Evolutionary conservation across 441 rosid species (phyloP).

Genomic region (Manihot esculenta): DNA sequence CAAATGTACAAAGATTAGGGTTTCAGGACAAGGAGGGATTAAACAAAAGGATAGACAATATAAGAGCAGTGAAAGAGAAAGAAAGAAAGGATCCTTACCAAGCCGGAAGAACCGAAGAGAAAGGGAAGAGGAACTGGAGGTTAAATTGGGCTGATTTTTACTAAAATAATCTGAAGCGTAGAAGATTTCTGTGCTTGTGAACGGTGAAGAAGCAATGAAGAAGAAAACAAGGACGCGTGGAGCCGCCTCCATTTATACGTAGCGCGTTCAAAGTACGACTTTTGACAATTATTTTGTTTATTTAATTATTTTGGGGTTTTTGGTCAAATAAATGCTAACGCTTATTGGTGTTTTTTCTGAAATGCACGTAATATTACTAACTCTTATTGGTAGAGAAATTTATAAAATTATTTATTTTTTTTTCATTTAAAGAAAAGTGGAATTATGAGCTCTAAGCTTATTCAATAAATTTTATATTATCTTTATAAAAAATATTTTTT

Average conservation of each 20-base stretch:
- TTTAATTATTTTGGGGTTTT: neutral
- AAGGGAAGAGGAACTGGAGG: slow-evolving; percentile 16
- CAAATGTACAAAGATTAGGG: neutral
- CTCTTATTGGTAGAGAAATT: neutral
- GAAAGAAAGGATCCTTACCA: slow-evolving; percentile 26
- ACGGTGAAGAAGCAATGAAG: neutral
- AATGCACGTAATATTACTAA: too few relatives aligned
- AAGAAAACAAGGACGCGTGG: slow-evolving; percentile 17
- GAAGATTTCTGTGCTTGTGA: neutral
- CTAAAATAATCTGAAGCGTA: neutral
- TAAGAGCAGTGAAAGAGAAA: neutral
- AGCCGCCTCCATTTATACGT: slow-evolving; percentile 5
- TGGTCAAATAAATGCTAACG: neutral
- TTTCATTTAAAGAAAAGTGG: too few relatives aligned
- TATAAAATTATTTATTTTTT: too few relatives aligned
- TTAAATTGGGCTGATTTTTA: slow-evolving; percentile 9
- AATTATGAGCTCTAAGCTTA: too few relatives aligned
- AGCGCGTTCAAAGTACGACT: slow-evolving; percentile 4
- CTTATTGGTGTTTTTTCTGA: too few relatives aligned
- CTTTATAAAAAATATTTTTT: too few relatives aligned
- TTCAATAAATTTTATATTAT: too few relatives aligned
- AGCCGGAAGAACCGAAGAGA: slow-evolving; percentile 28
- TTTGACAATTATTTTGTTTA: neutral
- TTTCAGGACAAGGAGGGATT: too few relatives aligned
- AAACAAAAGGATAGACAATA: neutral